Conservation (phyloP, 2,329 filamentous ascomycete genomes). For the Aspergillus alliaceus region DNA sequence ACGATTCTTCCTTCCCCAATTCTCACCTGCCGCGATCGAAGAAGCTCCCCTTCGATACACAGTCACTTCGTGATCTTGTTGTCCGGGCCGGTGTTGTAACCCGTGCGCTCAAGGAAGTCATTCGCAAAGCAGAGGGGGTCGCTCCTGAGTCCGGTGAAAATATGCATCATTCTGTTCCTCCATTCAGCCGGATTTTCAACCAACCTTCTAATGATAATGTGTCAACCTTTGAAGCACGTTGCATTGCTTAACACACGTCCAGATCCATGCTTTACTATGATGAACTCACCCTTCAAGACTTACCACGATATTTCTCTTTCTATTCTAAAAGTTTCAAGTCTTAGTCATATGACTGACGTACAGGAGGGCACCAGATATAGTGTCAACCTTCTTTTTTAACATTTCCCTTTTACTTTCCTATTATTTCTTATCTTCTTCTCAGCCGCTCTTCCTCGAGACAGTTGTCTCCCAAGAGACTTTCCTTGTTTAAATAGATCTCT, state of each 20-base stretch:
- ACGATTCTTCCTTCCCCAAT: slow-evolving; percentile 25
- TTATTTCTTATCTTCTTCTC: slow-evolving; percentile 8
- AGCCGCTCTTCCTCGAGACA: background rate
- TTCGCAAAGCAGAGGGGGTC: slow-evolving; percentile 51
- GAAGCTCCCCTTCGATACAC: slow-evolving; percentile 67
- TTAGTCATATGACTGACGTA: slow-evolving; percentile 11
- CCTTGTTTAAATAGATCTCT: slow-evolving; percentile 12
- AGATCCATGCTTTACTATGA: background rate
- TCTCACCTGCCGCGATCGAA: slow-evolving; percentile 31
- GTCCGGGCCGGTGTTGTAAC: slow-evolving; percentile 50
- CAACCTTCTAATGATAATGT: slow-evolving; percentile 37
- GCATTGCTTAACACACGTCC: slow-evolving; percentile 20
- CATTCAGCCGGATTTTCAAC: slow-evolving; percentile 51
- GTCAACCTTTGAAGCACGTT: slow-evolving; percentile 26
- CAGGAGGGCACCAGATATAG: background rate
- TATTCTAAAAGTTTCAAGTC: slow-evolving; percentile 17
- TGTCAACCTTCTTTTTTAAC: background rate
- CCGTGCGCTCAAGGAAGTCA: slow-evolving; percentile 49
- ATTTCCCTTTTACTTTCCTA: slow-evolving; percentile 12
- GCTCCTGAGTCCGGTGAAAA: slow-evolving; percentile 28
- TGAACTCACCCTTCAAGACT: slow-evolving; percentile 7
- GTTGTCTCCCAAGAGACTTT: background rate
- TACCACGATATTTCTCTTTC: slow-evolving; percentile 9
- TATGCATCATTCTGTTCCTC: slow-evolving; percentile 39
- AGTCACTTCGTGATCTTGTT: slow-evolving; percentile 63